A percentile compares a stretch with the other conserved stretches of the same genome.
phyloP scores from a whole-genome alignment of 768 basidiomycete species.

The Gloeophyllum trabeum region DNA sequence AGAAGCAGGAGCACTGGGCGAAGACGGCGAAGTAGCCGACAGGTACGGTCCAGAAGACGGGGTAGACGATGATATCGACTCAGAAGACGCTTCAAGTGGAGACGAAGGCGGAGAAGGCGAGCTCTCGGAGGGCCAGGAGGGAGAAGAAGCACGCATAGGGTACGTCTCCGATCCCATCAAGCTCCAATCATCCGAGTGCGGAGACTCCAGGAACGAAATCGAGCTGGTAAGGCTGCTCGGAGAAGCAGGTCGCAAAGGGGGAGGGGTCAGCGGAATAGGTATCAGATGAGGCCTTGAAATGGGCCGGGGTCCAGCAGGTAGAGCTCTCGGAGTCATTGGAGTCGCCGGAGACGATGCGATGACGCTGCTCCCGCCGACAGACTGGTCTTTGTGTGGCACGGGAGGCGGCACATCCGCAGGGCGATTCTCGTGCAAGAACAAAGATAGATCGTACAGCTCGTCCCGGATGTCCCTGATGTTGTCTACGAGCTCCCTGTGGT shows the following conservation, averaged over 20 bases:
- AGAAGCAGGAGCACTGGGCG: slow-evolving; percentile 13
- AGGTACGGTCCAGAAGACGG: slow-evolving; percentile 20
- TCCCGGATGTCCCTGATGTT: slow-evolving; percentile 62
- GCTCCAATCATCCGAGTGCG: slow-evolving; percentile 65
- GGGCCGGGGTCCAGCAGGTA: slow-evolving; percentile 3
- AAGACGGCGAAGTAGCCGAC: slow-evolving; percentile 25
- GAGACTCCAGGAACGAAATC: slow-evolving; percentile 40
- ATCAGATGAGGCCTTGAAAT: slow-evolving; percentile 10
- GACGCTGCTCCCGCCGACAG: slow-evolving; percentile 31
- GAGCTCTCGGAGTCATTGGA: slow-evolving; percentile 9
- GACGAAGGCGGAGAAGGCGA: slow-evolving; percentile 21
- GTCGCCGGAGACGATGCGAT: slow-evolving; percentile 15
- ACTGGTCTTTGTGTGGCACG: slow-evolving; percentile 24
- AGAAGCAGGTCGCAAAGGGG: slow-evolving; percentile 28
- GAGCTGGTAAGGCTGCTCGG: slow-evolving; percentile 23
- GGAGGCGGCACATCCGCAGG: slow-evolving; percentile 16
- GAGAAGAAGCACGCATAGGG: slow-evolving; percentile 20
- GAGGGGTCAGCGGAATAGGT: slow-evolving; percentile 30
- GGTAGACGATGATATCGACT: slow-evolving; percentile 11
- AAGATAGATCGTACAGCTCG: slow-evolving; percentile 53
- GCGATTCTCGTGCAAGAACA: slow-evolving; percentile 28
- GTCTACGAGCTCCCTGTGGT: slow-evolving; percentile 51
- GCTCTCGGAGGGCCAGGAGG: slow-evolving; percentile 14
- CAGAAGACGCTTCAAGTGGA: slow-evolving; percentile 14
- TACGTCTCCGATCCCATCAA: slow-evolving; percentile 27